A percentile compares a stretch with the other conserved stretches of the same genome.
These are phyloP conservation scores for Ophiostoma sp. DNA, from an alignment of 2,329 filamentous ascomycete species.

Conservation along the genomic window DNA sequence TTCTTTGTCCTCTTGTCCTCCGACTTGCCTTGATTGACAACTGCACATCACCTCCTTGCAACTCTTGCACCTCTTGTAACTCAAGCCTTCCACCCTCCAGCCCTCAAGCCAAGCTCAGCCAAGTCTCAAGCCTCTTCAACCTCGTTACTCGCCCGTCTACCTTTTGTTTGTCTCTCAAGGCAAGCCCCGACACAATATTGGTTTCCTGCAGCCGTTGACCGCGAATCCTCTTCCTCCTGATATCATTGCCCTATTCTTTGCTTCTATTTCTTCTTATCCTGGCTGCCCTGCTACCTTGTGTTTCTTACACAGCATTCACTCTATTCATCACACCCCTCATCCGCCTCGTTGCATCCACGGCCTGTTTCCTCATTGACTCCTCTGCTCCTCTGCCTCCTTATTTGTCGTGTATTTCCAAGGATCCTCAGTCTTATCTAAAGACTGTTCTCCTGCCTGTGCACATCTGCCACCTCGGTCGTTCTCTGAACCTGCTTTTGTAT, in stretches of 20 bases:
- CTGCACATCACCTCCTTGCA: not conserved
- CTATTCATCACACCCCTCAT: constrained; percentile 1
- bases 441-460: too few species aligned
- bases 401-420: not conserved
- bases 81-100: not conserved
- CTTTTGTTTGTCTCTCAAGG: not conserved
- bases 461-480: too few species aligned
- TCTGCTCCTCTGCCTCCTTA: not conserved
- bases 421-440: too few species aligned
- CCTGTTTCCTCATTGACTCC: not conserved
- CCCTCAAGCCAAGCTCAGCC: not conserved
- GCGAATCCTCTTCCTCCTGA: too few species aligned
- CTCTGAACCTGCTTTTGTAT: too few species aligned
- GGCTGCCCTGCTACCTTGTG: not conserved
- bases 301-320: not conserved
- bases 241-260: not conserved
- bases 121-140: not conserved
- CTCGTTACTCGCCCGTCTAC: not conserved
- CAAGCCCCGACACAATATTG: not conserved
- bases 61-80: not conserved
- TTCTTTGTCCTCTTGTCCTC: not conserved
- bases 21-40: not conserved
- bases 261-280: not conserved
- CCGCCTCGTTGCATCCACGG: not conserved
- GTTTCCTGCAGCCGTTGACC: not conserved